These are phyloP conservation scores for Solanum raphanifolium DNA, from an alignment of 257 asterid species.

Conservation along the genomic window DNA sequence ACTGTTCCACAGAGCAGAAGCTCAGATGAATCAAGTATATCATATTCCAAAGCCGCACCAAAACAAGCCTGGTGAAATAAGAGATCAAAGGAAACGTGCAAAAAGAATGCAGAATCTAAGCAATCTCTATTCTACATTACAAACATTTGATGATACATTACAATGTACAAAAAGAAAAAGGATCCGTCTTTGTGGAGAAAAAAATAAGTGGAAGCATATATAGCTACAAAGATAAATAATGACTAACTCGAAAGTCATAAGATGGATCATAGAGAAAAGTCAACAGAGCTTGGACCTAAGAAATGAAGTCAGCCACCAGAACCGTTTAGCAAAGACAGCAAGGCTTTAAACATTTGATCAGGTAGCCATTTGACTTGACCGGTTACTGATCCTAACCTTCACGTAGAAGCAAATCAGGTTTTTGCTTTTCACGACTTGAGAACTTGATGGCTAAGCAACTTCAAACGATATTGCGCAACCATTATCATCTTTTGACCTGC, in stretches of 20 bases:
- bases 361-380: background rate
- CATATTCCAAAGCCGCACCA: background rate
- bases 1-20: background rate
- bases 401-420: slow-evolving; percentile 4
- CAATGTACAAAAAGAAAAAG: background rate
- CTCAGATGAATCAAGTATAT: background rate
- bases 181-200: background rate
- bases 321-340: background rate
- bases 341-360: background rate
- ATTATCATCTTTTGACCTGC: slow-evolving; percentile 48
- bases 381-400: background rate
- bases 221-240: background rate
- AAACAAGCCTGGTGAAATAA: background rate
- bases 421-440: background rate
- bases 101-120: background rate
- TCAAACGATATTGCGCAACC: background rate
- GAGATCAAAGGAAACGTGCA: background rate
- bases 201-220: background rate
- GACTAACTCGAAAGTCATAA: background rate
- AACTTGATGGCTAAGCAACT: background rate
- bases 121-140: background rate
- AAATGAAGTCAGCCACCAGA: background rate
- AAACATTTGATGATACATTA: background rate
- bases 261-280: background rate
- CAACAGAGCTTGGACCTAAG: background rate